These are phyloP conservation scores for Lophiotrema nucula DNA, from an alignment of 495 filamentous ascomycete species.

Conservation along the genomic window DNA sequence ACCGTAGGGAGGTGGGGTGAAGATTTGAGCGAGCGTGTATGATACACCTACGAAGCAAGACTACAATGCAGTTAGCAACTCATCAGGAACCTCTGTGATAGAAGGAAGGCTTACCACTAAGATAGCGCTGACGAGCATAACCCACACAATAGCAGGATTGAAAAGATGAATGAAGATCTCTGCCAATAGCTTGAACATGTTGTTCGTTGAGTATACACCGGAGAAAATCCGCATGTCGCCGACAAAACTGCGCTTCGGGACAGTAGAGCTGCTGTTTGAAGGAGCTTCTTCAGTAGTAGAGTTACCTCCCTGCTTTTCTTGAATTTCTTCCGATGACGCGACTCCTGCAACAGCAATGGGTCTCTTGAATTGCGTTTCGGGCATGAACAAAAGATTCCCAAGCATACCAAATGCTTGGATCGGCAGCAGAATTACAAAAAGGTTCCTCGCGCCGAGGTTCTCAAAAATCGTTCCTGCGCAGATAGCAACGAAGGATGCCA, in stretches of 20 bases:
- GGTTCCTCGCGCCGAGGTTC: slow-evolving; percentile 10
- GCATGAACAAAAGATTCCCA: slow-evolving; percentile 12
- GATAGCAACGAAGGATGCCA: slow-evolving; percentile 14
- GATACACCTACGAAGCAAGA: slow-evolving; percentile 24
- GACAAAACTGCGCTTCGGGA: slow-evolving; percentile 7
- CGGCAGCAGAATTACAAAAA: slow-evolving; percentile 17
- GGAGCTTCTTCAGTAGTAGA: not conserved
- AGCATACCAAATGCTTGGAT: slow-evolving; percentile 19
- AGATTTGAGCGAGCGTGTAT: slow-evolving; percentile 26
- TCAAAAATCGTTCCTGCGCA: slow-evolving; percentile 14
- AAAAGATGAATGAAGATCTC: slow-evolving; percentile 20
- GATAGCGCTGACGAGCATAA: slow-evolving; percentile 21
- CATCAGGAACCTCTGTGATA: not conserved
- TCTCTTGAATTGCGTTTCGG: slow-evolving; percentile 12
- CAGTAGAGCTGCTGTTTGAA: not conserved
- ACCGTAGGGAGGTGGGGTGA: slow-evolving; percentile 19
- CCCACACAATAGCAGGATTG: slow-evolving; percentile 18
- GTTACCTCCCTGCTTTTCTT: slow-evolving; percentile 4
- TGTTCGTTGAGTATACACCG: not conserved
- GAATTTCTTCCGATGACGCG: not conserved
- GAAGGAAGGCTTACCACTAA: slow-evolving; percentile 11
- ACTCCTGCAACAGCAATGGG: not conserved
- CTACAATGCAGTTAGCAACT: no score
- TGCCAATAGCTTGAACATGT: slow-evolving; percentile 7
- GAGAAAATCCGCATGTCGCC: slow-evolving; percentile 3